phyloP scores from a whole-genome alignment of 2,329 filamentous ascomycete species.

The Trichoderma simmonsii region DNA sequence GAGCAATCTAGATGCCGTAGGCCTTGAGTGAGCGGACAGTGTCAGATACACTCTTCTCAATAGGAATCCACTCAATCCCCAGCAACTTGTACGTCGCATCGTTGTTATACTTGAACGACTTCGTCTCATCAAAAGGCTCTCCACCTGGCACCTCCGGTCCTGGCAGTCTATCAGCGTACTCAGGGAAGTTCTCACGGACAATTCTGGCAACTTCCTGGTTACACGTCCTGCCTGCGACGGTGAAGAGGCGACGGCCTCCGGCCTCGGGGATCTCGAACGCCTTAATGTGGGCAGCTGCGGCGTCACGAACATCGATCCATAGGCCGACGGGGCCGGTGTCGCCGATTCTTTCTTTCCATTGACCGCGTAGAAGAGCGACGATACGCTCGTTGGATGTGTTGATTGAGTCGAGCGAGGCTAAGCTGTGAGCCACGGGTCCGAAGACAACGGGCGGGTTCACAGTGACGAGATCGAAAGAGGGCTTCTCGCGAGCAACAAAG shows the following conservation, averaged over 20 bases:
- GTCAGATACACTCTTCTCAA: conserved; percentile 63
- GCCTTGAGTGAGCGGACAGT: conserved; percentile 60
- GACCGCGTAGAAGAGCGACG: conserved; percentile 48
- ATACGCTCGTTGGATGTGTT: conserved; percentile 55
- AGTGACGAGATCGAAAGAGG: conserved; percentile 50
- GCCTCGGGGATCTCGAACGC: conserved; percentile 49
- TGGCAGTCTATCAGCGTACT: conserved; percentile 47
- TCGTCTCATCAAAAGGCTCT: conserved; percentile 36
- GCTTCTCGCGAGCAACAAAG: conserved; percentile 43
- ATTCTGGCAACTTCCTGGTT: conserved; percentile 45
- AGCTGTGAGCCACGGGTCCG: conserved; percentile 50
- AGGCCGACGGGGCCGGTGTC: conserved; percentile 39
- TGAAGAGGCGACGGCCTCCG: conserved; percentile 50
- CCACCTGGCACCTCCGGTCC: conserved; percentile 43
- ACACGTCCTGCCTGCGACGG: conserved; percentile 45
- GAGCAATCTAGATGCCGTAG: conserved; percentile 28
- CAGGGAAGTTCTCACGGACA: conserved; percentile 48
- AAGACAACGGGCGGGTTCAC: conserved; percentile 55
- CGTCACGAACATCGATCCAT: conserved; percentile 57
- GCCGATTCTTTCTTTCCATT: conserved; percentile 46
- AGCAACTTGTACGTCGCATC: conserved; percentile 56
- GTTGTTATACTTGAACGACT: conserved; percentile 56
- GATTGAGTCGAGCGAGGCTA: conserved; percentile 44
- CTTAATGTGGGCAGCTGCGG: conserved; percentile 50
- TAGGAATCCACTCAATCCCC: conserved; percentile 57